Evolutionary conservation across 345 rosid genomes (phyloP), one percentile per base, ranked within the genome.

Genomic region (Citrus medica): DNA sequence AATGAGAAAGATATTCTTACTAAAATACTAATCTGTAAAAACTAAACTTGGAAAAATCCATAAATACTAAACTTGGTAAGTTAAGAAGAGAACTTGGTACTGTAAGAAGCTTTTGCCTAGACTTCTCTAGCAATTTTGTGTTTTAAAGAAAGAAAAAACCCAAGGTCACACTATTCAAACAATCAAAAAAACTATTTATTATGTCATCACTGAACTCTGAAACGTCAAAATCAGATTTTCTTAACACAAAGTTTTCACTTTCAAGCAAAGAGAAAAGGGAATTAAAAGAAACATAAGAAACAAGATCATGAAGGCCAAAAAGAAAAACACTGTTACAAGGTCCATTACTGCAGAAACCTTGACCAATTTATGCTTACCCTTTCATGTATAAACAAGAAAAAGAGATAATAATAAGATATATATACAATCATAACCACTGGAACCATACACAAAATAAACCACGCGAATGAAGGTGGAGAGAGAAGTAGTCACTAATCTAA

Each of bases 191-290:
- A 86, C 89, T 84, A 74, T 82, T 83, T 81, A 76, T 75, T 76
- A 83, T 82, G 85, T 79, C 77, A 80, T 87, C 77, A 73, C 77
- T 74, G 85, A 84, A 79, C 90, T 77, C 59, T 80, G 89, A 90
- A 83, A 83, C 64, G 91, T 90, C 97, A 82, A 89, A 90, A 83
- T 87, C 93, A 90, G 92, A 89, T 89, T 88, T 90, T 83, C 80
- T 71, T 66, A 76, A 80, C 82, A 80, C 76, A 84, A 79, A 72
- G 71, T 75, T 76, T 87, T 79, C 73, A 80, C 88, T 85, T 88
- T 82, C 82, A 69, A 74, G 81, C 37, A 46, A 72, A 62, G 37
- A 74, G 46, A 46, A 76, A 74, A 60, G 71, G 40, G 73, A 46
- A 76, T 42, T 56, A 78, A 75, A 76, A 61, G 69, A 79, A 48